phyloP scores from a whole-genome alignment of 2,329 filamentous ascomycete genomes.

The Colletotrichum sp. region DNA sequence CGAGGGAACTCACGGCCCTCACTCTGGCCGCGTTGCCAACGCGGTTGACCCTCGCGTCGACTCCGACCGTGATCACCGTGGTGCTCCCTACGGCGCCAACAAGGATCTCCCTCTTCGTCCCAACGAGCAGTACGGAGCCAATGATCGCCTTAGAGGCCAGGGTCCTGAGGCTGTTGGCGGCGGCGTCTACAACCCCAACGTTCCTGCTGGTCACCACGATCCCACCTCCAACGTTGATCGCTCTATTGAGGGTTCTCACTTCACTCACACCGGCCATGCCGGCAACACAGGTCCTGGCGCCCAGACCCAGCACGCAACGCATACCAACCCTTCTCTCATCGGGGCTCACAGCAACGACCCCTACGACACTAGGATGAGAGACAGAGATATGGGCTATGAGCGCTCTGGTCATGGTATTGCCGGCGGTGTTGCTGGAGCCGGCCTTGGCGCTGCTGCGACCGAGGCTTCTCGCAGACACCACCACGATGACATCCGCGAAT shows the following conservation, averaged over 20 bases:
- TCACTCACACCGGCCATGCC: conserved; percentile 12
- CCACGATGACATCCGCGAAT: conserved; percentile 8
- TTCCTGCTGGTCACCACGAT: conserved; percentile 5
- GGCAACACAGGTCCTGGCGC: not conserved
- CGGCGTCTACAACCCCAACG: conserved; percentile 8
- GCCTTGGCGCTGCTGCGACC: conserved; percentile 3
- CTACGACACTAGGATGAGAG: conserved; percentile 18
- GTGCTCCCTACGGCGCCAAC: not conserved
- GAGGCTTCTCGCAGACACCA: conserved; percentile 11
- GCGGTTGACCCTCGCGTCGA: conserved; percentile 11
- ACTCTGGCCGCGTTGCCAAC: not conserved
- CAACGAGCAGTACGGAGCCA: not conserved
- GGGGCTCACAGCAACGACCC: conserved; percentile 3
- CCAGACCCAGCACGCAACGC: not conserved
- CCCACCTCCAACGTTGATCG: conserved; percentile 10
- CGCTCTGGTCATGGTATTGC: conserved; percentile 9
- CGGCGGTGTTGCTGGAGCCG: conserved; percentile 8
- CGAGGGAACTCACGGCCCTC: not conserved
- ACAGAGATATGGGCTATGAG: conserved; percentile 20
- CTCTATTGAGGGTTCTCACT: conserved; percentile 6
- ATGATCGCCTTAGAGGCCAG: not conserved
- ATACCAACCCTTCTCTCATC: conserved; percentile 5
- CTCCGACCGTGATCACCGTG: conserved; percentile 23
- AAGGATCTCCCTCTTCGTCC: conserved; percentile 17
- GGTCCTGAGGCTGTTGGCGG: not conserved